Percentiles rank a stretch among this genome's conserved stretches.
Conservation (phyloP, 768 basidiomycete species). For the Plicaturopsis crispa region DNA sequence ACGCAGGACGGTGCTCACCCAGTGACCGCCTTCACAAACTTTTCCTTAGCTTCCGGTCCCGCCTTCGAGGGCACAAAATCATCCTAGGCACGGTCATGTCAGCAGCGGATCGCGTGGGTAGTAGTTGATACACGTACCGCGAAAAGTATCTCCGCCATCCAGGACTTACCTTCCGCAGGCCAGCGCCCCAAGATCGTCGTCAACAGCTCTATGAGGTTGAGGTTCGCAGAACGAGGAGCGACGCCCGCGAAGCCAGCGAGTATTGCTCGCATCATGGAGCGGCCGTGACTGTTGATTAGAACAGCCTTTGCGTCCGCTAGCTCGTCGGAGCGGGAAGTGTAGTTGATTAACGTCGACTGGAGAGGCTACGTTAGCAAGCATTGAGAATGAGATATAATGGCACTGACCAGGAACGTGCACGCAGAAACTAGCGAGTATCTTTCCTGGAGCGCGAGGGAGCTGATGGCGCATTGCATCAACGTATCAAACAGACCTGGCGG, state of each 20-base stretch:
- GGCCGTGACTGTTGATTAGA: slow-evolving; percentile 49
- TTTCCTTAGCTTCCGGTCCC: slow-evolving; percentile 65
- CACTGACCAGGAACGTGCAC: slow-evolving; percentile 72
- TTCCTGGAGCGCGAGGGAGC: slow-evolving; percentile 67
- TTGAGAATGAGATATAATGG: slow-evolving; percentile 1
- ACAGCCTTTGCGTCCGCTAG: slow-evolving; percentile 48
- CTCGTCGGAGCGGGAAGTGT: slow-evolving; percentile 56
- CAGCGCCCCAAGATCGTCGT: slow-evolving; percentile 55
- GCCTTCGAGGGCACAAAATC: slow-evolving; percentile 73
- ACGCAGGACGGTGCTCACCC: slow-evolving; percentile 35
- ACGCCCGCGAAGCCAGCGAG: slow-evolving; percentile 77
- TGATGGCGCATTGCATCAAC: slow-evolving; percentile 62
- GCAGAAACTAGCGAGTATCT: slow-evolving; percentile 80
- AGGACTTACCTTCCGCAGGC: slow-evolving; percentile 46
- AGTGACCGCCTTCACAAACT: slow-evolving; percentile 64
- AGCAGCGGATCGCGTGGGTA: slow-evolving; percentile 3
- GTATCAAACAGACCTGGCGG: slow-evolving; percentile 58
- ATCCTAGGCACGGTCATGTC: slow-evolving; percentile 32
- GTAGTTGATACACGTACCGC: slow-evolving; percentile 32
- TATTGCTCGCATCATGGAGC: slow-evolving; percentile 61
- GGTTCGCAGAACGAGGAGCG: slow-evolving; percentile 76
- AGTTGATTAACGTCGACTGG: slow-evolving; percentile 60
- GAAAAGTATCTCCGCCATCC: slow-evolving; percentile 70
- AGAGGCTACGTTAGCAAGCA: slow-evolving; percentile 31
- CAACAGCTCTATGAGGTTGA: slow-evolving; percentile 80